A percentile compares a stretch with the other conserved stretches of the same genome.
Conservation (phyloP, 2,329 filamentous ascomycete genomes). For the Raffaelea arxii region DNA sequence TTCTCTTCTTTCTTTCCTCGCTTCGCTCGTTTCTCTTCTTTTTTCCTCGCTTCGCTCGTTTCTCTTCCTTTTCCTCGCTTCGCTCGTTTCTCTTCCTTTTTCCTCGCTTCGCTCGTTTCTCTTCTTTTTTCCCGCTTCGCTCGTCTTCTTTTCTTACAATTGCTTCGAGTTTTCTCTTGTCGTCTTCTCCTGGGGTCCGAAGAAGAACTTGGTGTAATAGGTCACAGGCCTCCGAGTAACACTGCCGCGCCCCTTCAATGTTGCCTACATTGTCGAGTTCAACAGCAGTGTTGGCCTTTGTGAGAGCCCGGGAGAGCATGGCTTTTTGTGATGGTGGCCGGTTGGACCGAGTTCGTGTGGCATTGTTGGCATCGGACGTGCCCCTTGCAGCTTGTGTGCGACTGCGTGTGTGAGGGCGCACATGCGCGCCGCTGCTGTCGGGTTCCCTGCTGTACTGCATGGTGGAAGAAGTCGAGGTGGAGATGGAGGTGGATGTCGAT, state of each 20-base stretch:
- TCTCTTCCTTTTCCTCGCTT: no score
- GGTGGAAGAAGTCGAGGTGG: conserved; percentile 7
- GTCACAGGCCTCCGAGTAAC: conserved; percentile 84
- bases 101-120: no score
- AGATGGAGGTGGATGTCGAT: not conserved
- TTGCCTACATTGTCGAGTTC: conserved; percentile 94
- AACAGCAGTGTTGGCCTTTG: conserved; percentile 93
- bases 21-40: no score
- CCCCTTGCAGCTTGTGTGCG: conserved; percentile 37
- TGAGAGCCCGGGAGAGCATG: conserved; percentile 90
- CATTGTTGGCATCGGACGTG: conserved; percentile 24
- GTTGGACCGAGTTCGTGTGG: conserved; percentile 21
- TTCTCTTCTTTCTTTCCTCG: no score
- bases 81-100: no score
- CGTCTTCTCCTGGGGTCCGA: conserved; percentile 74
- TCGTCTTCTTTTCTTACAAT: no score
- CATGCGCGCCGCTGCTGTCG: conserved; percentile 8
- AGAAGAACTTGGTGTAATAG: conserved; percentile 81
- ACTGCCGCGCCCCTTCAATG: conserved; percentile 80
- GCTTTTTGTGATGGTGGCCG: conserved; percentile 71
- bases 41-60: no score
- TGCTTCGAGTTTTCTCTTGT: conserved; percentile 81
- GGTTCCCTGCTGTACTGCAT: conserved; percentile 26
- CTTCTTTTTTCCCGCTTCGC: no score
- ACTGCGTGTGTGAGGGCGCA: conserved; percentile 33